These are phyloP conservation scores for Anthracocystis setariae DNA, from an alignment of 1,284 basidiomycete species.

Conservation along the genomic window DNA sequence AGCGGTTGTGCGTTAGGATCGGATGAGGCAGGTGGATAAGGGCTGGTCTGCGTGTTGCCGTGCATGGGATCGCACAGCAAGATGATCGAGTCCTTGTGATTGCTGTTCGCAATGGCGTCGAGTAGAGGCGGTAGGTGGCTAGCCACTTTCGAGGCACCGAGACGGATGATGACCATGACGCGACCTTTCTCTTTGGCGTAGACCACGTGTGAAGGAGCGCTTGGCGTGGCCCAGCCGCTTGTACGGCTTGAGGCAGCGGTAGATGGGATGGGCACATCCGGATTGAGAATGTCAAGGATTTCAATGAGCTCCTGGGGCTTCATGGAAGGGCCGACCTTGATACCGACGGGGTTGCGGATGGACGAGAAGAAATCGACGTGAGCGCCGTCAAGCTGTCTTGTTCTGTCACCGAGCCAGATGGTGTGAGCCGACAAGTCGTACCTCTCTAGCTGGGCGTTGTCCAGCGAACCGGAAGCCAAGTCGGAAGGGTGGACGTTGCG, in stretches of 20 bases:
- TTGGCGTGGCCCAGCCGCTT: slow-evolving; percentile 30
- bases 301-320: slow-evolving; percentile 80
- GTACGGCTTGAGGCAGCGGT: slow-evolving; percentile 9
- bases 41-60: slow-evolving; percentile 73
- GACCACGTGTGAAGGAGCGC: slow-evolving; percentile 15
- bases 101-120: slow-evolving; percentile 79
- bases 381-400: slow-evolving; percentile 89
- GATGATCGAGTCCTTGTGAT: slow-evolving; percentile 78
- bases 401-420: slow-evolving; percentile 96
- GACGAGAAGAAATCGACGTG: slow-evolving; percentile 85
- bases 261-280: slow-evolving; percentile 70
- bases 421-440: slow-evolving; percentile 93
- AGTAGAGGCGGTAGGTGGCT: slow-evolving; percentile 83
- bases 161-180: slow-evolving; percentile 90
- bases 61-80: slow-evolving; percentile 99
- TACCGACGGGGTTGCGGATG: slow-evolving; percentile 93
- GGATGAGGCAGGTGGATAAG: slow-evolving; percentile 49
- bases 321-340: slow-evolving; percentile 95
- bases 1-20: slow-evolving; percentile 54
- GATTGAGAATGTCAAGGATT: slow-evolving; percentile 82
- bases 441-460: slow-evolving; percentile 56
- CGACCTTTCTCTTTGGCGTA: slow-evolving; percentile 76
- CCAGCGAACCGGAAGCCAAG: slow-evolving; percentile 26
- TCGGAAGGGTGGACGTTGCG: slow-evolving; percentile 34
- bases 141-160: slow-evolving; percentile 81